These are phyloP conservation scores for Cerrena zonata DNA, from an alignment of 1,284 basidiomycete genomes.

Conservation along the genomic window DNA sequence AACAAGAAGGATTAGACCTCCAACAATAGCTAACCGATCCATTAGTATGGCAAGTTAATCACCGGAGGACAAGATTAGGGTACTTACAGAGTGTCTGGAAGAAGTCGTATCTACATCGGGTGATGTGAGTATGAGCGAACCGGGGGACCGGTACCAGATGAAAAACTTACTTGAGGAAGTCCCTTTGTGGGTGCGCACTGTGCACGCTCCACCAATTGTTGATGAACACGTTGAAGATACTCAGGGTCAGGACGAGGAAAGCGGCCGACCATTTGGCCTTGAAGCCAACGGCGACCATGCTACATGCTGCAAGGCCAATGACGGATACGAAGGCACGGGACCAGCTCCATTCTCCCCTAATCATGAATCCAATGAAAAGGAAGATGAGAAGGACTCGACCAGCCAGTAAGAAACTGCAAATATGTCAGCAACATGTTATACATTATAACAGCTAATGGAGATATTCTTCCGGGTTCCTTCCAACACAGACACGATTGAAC, in stretches of 20 bases:
- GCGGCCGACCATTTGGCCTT: conserved; percentile 98
- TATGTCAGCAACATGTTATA: not conserved
- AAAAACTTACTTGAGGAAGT: conserved; percentile 85
- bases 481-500: not conserved
- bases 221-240: conserved; percentile 93
- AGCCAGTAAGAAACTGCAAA: conserved; percentile 90
- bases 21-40: conserved; percentile 78
- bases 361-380: conserved; percentile 96
- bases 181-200: conserved; percentile 86
- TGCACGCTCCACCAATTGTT: conserved; percentile 99
- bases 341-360: conserved; percentile 89
- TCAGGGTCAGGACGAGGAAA: conserved; percentile 92
- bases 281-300: conserved; percentile 97
- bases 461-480: too few species aligned
- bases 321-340: conserved; percentile 82
- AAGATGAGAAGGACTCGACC: conserved; percentile 97
- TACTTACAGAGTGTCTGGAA: conserved; percentile 87
- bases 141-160: not conserved
- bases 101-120: conserved; percentile 68
- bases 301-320: conserved; percentile 84
- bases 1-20: conserved; percentile 92
- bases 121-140: not conserved
- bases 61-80: not conserved
- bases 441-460: too few species aligned
- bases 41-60: conserved; percentile 7